A percentile compares a stretch with the other conserved stretches of the same genome.
phyloP scores from a whole-genome alignment of 768 basidiomycete species.

The Mycena pura region DNA sequence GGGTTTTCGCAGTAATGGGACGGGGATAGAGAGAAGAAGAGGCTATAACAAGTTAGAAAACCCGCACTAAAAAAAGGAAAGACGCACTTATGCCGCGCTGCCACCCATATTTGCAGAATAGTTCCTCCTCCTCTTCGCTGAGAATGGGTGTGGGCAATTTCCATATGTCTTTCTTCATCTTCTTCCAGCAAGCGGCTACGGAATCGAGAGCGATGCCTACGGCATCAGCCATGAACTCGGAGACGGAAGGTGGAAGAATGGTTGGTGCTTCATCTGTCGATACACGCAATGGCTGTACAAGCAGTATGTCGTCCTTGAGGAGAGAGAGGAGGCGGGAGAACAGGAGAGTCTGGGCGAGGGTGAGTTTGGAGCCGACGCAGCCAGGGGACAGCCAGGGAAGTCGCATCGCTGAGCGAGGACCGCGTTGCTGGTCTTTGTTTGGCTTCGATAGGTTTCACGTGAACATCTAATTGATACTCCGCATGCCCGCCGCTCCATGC shows the following conservation, averaged over 20 bases:
- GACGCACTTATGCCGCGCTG: constrained; percentile 6
- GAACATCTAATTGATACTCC: too few species aligned
- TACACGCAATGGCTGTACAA: background rate
- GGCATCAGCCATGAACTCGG: background rate
- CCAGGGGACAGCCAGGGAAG: too few species aligned
- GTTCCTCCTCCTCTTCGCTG: background rate
- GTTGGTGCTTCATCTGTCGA: background rate
- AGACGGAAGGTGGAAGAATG: background rate
- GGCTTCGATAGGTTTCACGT: too few species aligned
- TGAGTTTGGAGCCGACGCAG: too few species aligned
- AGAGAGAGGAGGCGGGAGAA: background rate
- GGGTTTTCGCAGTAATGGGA: background rate
- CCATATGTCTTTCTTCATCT: constrained; percentile 4
- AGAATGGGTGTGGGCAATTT: background rate
- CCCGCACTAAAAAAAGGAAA: background rate
- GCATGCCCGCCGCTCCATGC: too few species aligned
- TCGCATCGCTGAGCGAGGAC: too few species aligned
- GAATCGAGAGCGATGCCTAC: background rate
- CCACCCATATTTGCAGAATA: constrained; percentile 9
- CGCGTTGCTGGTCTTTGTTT: too few species aligned
- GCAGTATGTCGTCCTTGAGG: background rate
- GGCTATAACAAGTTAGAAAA: background rate
- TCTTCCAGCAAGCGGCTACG: background rate
- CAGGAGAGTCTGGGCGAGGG: too few species aligned
- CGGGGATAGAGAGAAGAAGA: background rate